Percentiles rank a stretch among this genome's conserved stretches.
Evolutionary conservation across 352 stramenopile genomes (phyloP).

Genomic region (Peronospora destructor): DNA sequence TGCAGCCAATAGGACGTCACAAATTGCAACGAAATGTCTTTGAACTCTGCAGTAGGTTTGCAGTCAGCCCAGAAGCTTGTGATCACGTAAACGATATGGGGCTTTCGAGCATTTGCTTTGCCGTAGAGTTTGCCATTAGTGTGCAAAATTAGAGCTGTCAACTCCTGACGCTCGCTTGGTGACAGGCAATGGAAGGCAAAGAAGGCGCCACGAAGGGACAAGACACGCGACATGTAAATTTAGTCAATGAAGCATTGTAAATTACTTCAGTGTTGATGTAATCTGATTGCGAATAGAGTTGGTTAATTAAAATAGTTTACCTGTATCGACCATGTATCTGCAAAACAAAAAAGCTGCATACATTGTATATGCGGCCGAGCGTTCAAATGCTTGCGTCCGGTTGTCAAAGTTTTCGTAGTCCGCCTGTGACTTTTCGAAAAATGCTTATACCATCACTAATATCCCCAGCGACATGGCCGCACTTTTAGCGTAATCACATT

Average conservation of each 20-base stretch:
- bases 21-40: constrained; percentile 1
- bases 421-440: too few relatives aligned
- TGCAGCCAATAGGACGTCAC: constrained; percentile 59
- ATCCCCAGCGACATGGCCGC: too few relatives aligned
- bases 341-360: too few relatives aligned
- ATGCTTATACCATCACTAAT: too few relatives aligned
- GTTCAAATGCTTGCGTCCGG: too few relatives aligned
- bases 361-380: too few relatives aligned
- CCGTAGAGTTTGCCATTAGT: constrained; percentile 18
- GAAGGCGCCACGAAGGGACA: constrained; percentile 23
- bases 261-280: not conserved
- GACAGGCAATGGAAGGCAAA: constrained; percentile 35
- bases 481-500: too few relatives aligned
- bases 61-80: constrained; percentile 49
- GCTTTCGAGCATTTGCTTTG: not conserved
- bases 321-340: too few relatives aligned
- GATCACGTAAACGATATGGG: constrained; percentile 34
- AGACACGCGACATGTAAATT: constrained; percentile 13
- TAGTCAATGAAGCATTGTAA: too few relatives aligned
- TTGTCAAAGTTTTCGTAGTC: too few relatives aligned
- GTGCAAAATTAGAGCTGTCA: constrained; percentile 10
- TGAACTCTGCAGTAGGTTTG: not conserved
- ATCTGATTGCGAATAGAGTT: not conserved
- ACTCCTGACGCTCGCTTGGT: constrained; percentile 6
- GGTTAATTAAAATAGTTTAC: too few relatives aligned